Percentiles rank a stretch among this genome's conserved stretches.
Conservation (phyloP, 164 flowering plant genomes). For the Saururus chinensis region DNA sequence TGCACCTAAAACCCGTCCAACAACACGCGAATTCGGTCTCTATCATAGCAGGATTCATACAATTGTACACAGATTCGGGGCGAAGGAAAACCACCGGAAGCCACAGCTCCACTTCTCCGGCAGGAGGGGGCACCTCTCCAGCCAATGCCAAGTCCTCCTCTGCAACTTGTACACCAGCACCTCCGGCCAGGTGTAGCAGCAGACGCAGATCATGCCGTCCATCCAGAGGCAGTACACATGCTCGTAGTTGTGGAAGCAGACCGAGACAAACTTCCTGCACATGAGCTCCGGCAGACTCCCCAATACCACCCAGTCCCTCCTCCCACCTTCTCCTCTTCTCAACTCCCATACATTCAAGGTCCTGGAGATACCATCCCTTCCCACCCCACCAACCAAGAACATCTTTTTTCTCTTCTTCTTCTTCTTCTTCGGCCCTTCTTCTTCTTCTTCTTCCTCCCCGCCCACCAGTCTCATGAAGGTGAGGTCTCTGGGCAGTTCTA, state of each 20-base stretch:
- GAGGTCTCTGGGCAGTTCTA: constrained; percentile 31
- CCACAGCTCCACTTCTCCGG: constrained; percentile 76
- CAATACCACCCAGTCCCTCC: constrained; percentile 31
- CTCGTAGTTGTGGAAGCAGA: constrained; percentile 70
- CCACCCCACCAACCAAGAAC: constrained; percentile 59
- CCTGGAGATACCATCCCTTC: constrained; percentile 55
- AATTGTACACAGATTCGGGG: constrained; percentile 39
- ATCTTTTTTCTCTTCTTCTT: constrained; percentile 13
- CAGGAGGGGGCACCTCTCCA: constrained; percentile 63
- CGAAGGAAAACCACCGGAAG: constrained; percentile 71
- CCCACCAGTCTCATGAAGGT: constrained; percentile 40
- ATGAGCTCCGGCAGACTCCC: constrained; percentile 48
- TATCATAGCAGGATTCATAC: constrained; percentile 17
- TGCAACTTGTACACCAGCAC: constrained; percentile 48
- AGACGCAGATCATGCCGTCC: constrained; percentile 35
- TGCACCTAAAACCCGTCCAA: too few relatives aligned
- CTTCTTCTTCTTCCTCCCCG: constrained; percentile 9
- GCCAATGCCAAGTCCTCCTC: constrained; percentile 74
- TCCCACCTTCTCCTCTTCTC: constrained; percentile 9
- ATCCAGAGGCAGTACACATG: constrained; percentile 69
- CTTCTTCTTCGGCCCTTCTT: not conserved
- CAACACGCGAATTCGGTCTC: too few relatives aligned
- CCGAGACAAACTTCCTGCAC: constrained; percentile 51
- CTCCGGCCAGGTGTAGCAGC: constrained; percentile 81
- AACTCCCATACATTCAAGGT: constrained; percentile 50